Base-by-base conservation (phyloP, 1,284 basidiomycete species). In the Mycosarcoma maydis region DNA sequence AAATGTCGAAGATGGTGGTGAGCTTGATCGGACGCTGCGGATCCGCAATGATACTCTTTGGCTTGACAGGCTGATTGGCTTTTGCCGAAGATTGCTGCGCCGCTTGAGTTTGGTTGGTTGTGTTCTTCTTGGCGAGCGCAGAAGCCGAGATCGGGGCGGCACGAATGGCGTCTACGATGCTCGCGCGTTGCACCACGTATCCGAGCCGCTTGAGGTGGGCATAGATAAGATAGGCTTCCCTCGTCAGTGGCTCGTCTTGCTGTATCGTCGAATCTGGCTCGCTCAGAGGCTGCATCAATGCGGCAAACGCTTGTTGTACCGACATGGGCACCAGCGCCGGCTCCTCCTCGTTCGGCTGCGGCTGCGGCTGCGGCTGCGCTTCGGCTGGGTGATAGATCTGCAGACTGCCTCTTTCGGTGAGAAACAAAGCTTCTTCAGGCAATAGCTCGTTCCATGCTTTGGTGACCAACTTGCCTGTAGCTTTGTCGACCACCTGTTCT, bases 381-480 rank as follows among this genome's bases (percentile, higher is more conserved):
- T 44, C 34, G 13, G 42, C 24, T 61, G 8, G 8, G 7, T 37
- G 17, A 8, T 57, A 54, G 48, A 65, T 44, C 50, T 65, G 54
- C 23, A 60, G 30, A 27, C 23, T 74, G 6, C 58, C 62, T 4
- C 86, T 83, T 82, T 98, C 95, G 40, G 94, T 86, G 26, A 98
- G 86, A 83, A 96, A 98, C 8, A 98, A 85, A 0, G 92, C 88
- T 83, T 98, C 95, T 83, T 98, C 95, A 0, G 95, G 95, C 3
- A 97, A 85, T 0, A 98, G 85, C 75, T 96, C 92, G n/a, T 83
- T 75, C 16, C 39, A 27, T 1, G 47, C 60, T 16, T 40, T 58
- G 13, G 60, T 62, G 9, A 45, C 30, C 20, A 26, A 41, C 22
- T 65, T 66, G 11, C 44, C 53, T 2, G 47, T 38, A 5, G 26